Evolutionary conservation across 345 rosid genomes (phyloP), one percentile per base, ranked within the genome.

Genomic region (Gossypium australe): DNA sequence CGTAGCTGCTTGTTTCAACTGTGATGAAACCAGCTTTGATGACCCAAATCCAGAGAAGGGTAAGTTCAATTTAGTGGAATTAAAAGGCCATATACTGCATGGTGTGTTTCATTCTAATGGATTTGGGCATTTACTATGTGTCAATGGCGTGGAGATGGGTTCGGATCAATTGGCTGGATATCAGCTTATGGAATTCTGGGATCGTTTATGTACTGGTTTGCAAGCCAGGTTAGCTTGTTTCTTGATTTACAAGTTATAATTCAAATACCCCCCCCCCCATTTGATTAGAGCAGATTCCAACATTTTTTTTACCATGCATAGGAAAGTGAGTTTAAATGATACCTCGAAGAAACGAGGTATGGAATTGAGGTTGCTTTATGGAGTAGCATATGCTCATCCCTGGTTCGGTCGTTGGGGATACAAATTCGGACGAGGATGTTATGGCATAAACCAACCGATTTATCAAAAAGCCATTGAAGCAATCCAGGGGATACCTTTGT

Each of bases 361-460:
- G 94, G 97, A 92, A 72, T 60, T 92, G 77, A 87, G 96, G 87
- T 78, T 92, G 38, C 84, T 94, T 24, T 82, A 89, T 55, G 94
- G 92, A 6, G 76, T 92, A 44, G 94, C 94, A 51, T 89, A 88
- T 18, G 87, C 91, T 0, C 85, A 84, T 73, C 81, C 97, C 24
- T 94, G 99, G 98, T 89, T 94, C 41, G 93, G 93, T 48, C 88
- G 80, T 0, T 94, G 98, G 99, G 97, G 96, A 9, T 94, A 92
- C 85, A 84, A 78, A 64, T 92, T 89, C 27, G 89, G 87, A 49
- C 83, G 90, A 43, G 98, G 97, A 9, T 88, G 87, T 82, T 92
- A 82, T 44, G 98, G 96, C 6, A 85, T 94, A 16, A 89, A 88
- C 61, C 83, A 81, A 68, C 84, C 89, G 12, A 84, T 81, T 70